These are phyloP conservation scores for Rosa multiflora DNA, from an alignment of 306 rosid genomes.

Conservation along the genomic window DNA sequence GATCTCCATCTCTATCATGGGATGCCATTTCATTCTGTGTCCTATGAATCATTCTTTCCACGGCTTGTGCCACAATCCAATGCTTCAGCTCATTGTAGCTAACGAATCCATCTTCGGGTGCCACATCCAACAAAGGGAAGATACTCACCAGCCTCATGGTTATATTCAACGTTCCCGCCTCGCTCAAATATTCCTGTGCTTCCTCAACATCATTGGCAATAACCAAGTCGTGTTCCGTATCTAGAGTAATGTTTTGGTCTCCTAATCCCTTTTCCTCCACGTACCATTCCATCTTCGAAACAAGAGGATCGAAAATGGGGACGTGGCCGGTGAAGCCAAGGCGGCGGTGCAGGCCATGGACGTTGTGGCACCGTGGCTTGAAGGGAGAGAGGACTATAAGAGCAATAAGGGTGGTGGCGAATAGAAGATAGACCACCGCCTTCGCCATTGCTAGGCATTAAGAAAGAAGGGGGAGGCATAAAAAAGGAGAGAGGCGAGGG, in stretches of 20 bases:
- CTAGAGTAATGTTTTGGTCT: not conserved
- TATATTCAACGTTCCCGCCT: slow-evolving; percentile 49
- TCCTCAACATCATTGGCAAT: slow-evolving; percentile 27
- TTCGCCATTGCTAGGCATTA: slow-evolving; percentile 45
- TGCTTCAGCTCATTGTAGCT: slow-evolving; percentile 44
- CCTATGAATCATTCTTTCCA: slow-evolving; percentile 41
- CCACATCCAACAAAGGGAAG: slow-evolving; percentile 67
- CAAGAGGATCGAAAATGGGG: slow-evolving; percentile 52
- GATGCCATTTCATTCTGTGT: slow-evolving; percentile 42
- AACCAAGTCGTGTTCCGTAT: not conserved
- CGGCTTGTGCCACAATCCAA: slow-evolving; percentile 52
- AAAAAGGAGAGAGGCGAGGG: not conserved
- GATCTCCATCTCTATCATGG: slow-evolving; percentile 53
- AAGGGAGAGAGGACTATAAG: slow-evolving; percentile 32
- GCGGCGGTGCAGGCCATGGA: slow-evolving; percentile 38
- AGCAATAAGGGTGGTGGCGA: slow-evolving; percentile 57
- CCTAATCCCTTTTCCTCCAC: slow-evolving; percentile 8
- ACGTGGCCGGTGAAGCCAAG: slow-evolving; percentile 41
- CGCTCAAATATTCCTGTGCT: slow-evolving; percentile 29
- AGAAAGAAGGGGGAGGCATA: not conserved
- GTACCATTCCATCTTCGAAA: slow-evolving; percentile 26
- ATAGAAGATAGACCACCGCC: slow-evolving; percentile 59
- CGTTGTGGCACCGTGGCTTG: not conserved
- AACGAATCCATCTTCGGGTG: slow-evolving; percentile 50
- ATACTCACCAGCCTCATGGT: slow-evolving; percentile 56